Evolutionary conservation across 768 basidiomycete genomes (phyloP).

Genomic region (Pholiota molesta): DNA sequence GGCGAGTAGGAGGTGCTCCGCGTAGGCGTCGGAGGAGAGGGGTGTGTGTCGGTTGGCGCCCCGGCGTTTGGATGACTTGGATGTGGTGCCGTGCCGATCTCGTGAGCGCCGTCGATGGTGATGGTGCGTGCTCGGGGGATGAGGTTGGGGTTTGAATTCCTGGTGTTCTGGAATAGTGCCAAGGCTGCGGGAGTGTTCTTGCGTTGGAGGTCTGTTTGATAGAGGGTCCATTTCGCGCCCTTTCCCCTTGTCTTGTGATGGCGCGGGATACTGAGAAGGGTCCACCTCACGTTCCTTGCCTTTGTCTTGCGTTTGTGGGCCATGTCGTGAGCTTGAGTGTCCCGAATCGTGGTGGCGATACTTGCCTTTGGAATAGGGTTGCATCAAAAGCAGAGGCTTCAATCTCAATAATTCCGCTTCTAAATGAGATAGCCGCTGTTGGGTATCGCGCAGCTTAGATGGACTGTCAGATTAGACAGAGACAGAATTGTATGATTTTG

Average conservation of each 20-base stretch:
- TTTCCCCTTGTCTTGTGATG: constrained; percentile 25
- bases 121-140: constrained; percentile 2
- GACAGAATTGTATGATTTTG: not conserved
- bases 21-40: constrained; percentile 63
- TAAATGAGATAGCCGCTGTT: constrained; percentile 52
- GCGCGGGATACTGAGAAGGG: too few species aligned
- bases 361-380: constrained; percentile 38
- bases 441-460: constrained; percentile 59
- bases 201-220: not conserved
- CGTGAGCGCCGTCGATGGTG: constrained; percentile 17
- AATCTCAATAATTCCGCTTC: constrained; percentile 69
- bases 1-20: constrained; percentile 72
- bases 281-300: constrained; percentile 13
- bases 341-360: constrained; percentile 23
- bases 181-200: not conserved
- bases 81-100: constrained; percentile 8
- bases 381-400: constrained; percentile 70
- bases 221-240: constrained; percentile 18
- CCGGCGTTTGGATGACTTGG: constrained; percentile 15
- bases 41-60: constrained; percentile 24
- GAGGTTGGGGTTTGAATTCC: not conserved
- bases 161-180: not conserved
- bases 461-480: not conserved
- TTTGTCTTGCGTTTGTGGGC: constrained; percentile 18
- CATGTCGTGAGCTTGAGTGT: not conserved